Conservation (phyloP, 306 rosid genomes). For the Geum urbanum region DNA sequence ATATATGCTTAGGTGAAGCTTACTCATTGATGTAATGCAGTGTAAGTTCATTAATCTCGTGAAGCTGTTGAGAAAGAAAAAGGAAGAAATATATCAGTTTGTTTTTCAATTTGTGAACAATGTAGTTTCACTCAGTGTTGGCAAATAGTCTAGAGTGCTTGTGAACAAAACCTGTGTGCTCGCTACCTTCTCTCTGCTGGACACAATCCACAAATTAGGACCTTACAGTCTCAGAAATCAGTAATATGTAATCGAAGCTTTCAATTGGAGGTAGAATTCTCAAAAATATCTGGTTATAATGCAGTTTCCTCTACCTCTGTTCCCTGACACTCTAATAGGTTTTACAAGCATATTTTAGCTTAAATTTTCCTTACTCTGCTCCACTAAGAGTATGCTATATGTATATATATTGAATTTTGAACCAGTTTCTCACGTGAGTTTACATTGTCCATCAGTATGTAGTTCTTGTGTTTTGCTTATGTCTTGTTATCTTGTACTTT, state of each 20-base stretch:
- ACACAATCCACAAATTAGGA: not conserved
- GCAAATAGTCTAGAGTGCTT: not conserved
- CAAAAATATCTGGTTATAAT: not conserved
- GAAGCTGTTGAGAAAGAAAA: not conserved
- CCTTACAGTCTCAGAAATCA: not conserved
- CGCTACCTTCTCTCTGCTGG: not conserved
- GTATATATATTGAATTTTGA: not conserved
- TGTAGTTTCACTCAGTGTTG: not conserved
- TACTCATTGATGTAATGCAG: not conserved
- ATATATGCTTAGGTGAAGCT: not conserved
- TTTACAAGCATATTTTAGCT: not conserved
- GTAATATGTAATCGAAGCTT: not conserved
- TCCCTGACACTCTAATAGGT: not conserved
- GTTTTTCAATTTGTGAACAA: not conserved
- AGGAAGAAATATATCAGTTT: not conserved
- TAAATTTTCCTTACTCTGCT: too few relatives aligned
- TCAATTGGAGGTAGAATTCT: not conserved
- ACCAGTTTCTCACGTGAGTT: not conserved
- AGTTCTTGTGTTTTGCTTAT: not conserved
- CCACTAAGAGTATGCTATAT: not conserved
- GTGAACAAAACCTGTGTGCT: not conserved
- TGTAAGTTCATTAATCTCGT: not conserved
- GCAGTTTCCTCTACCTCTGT: not conserved
- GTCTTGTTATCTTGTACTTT: conserved; percentile 16
- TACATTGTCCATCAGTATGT: not conserved